These are phyloP conservation scores for Calocera viscosa DNA, from an alignment of 768 basidiomycete genomes.

Conservation along the genomic window DNA sequence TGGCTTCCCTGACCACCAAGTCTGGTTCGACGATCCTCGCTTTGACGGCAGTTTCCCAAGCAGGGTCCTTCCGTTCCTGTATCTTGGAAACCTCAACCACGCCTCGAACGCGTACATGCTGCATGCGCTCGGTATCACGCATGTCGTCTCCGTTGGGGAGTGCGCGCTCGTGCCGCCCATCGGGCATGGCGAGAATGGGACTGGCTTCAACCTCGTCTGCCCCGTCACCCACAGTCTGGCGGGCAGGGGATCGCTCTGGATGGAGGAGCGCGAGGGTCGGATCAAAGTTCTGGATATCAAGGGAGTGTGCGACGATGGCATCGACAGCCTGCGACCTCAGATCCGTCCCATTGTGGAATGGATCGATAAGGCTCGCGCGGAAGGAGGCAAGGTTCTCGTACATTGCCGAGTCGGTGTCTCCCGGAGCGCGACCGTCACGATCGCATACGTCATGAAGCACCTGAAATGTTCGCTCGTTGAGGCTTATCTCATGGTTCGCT, in stretches of 20 bases:
- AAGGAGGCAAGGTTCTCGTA: conserved; percentile 83
- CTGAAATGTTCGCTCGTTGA: conserved; percentile 74
- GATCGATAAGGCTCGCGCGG: conserved; percentile 73
- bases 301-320: conserved; percentile 90
- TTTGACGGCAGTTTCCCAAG: conserved; percentile 97
- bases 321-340: conserved; percentile 84
- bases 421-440: conserved; percentile 87
- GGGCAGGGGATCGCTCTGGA: conserved; percentile 56
- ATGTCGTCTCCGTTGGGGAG: conserved; percentile 94
- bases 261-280: conserved; percentile 75
- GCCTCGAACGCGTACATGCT: conserved; percentile 93
- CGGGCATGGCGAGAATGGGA: conserved; percentile 12
- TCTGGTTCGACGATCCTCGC: conserved; percentile 88
- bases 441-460: conserved; percentile 96
- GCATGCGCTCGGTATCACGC: conserved; percentile 87
- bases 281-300: conserved; percentile 88
- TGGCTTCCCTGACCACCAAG: conserved; percentile 55
- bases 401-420: conserved; percentile 99
- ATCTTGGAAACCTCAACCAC: conserved; percentile 89
- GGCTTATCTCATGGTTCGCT: conserved; percentile 86
- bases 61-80: conserved; percentile 81
- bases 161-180: conserved; percentile 75
- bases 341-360: conserved; percentile 80
- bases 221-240: conserved; percentile 5
- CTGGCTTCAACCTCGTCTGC: conserved; percentile 11